A percentile compares a stretch with the other conserved stretches of the same genome.
These are phyloP conservation scores for Suillus subluteus DNA, from an alignment of 768 basidiomycete genomes.

Conservation along the genomic window DNA sequence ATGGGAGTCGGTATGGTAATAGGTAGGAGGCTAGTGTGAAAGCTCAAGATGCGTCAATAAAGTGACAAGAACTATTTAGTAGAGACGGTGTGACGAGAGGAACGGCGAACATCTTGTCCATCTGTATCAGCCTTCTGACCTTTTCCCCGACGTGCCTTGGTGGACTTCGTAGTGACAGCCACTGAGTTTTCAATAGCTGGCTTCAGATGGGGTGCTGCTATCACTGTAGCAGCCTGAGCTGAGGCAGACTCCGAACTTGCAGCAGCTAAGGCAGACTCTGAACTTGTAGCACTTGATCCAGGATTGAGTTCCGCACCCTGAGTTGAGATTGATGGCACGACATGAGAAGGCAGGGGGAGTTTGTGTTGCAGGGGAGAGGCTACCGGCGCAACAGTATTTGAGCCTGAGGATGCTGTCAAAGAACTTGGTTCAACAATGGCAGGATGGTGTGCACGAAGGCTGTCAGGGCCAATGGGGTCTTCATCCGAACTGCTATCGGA, in stretches of 20 bases:
- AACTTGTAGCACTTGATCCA: background rate
- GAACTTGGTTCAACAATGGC: background rate
- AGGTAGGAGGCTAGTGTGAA: background rate
- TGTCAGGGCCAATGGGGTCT: background rate
- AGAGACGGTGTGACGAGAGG: background rate
- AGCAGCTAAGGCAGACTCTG: background rate
- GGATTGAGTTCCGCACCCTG: background rate
- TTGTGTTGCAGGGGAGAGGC: background rate
- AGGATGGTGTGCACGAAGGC: background rate
- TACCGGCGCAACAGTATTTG: background rate
- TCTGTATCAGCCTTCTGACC: background rate
- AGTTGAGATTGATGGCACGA: background rate
- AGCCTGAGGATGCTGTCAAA: background rate
- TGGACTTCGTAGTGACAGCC: background rate
- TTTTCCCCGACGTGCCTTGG: background rate
- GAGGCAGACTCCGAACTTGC: no score
- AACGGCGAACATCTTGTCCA: background rate
- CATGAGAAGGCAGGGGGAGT: background rate
- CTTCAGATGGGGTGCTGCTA: background rate
- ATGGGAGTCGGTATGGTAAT: background rate
- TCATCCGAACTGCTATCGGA: background rate
- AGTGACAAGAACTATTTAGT: background rate
- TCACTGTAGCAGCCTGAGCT: background rate
- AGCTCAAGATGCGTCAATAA: background rate
- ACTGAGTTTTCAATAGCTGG: background rate